These are phyloP conservation scores for Candida sanyiensis DNA, from an alignment of 805 yeast genomes.

Conservation along the genomic window DNA sequence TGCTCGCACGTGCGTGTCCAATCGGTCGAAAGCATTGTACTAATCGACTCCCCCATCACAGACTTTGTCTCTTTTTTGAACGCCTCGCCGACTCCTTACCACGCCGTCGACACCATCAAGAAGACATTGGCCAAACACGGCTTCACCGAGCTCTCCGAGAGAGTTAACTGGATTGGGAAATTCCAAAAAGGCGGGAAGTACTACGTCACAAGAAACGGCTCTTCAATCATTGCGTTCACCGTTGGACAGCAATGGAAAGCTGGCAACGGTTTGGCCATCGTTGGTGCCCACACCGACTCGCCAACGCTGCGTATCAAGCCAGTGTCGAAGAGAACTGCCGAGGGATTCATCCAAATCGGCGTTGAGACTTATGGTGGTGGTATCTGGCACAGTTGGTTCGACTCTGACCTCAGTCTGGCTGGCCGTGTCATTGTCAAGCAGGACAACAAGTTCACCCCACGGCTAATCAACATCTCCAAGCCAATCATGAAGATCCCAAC, in stretches of 20 bases:
- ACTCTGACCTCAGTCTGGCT: slow-evolving; percentile 84
- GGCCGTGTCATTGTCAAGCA: slow-evolving; percentile 77
- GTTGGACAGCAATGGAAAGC: slow-evolving; percentile 67
- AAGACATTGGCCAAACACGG: slow-evolving; percentile 53
- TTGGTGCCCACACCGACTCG: slow-evolving; percentile 96
- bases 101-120: slow-evolving; percentile 71
- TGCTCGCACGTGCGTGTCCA: neutral
- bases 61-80: slow-evolving; percentile 77
- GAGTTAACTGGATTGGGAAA: slow-evolving; percentile 58
- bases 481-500: slow-evolving; percentile 92
- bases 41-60: slow-evolving; percentile 16
- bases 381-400: slow-evolving; percentile 96
- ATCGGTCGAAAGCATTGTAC: slow-evolving; percentile 8
- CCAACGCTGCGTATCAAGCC: slow-evolving; percentile 90
- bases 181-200: slow-evolving; percentile 58
- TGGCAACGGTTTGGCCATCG: slow-evolving; percentile 80
- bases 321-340: slow-evolving; percentile 57
- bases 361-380: slow-evolving; percentile 96
- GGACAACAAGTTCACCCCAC: slow-evolving; percentile 50
- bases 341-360: slow-evolving; percentile 84
- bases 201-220: slow-evolving; percentile 83
- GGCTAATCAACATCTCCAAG: slow-evolving; percentile 69
- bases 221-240: slow-evolving; percentile 82
- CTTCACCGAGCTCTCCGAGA: slow-evolving; percentile 67
- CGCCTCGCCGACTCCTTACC: slow-evolving; percentile 89